Evolutionary conservation across 805 yeast genomes (phyloP).

Genomic region (Cyberlindnera euphorbiiphila): DNA sequence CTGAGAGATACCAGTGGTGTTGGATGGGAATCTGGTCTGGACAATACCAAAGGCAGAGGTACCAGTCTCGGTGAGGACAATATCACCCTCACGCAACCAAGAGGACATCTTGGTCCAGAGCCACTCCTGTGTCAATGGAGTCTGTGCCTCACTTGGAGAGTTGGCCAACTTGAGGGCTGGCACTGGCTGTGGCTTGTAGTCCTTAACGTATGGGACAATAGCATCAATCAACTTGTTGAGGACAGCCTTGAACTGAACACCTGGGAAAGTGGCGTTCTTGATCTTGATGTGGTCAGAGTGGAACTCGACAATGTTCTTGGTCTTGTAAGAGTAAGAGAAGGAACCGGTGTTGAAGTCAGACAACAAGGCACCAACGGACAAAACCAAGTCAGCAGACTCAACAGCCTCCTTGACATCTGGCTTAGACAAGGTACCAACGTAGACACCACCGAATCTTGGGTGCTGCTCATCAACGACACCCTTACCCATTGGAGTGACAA

Average conservation of each 20-base stretch:
- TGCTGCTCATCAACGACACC: conserved; percentile 70
- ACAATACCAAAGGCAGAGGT: conserved; percentile 72
- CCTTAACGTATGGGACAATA: conserved; percentile 36
- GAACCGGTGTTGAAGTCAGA: conserved; percentile 92
- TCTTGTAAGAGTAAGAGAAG: conserved; percentile 69
- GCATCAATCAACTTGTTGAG: conserved; percentile 39
- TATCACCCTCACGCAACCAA: conserved; percentile 64
- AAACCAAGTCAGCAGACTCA: conserved; percentile 68
- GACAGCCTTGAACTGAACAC: conserved; percentile 64
- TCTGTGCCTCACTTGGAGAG: conserved; percentile 40
- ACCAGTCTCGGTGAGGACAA: conserved; percentile 69
- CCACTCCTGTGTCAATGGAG: conserved; percentile 61
- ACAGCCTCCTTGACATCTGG: conserved; percentile 71
- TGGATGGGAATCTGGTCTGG: conserved; percentile 59
- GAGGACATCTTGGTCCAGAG: conserved; percentile 61
- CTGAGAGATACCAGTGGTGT: conserved; percentile 65
- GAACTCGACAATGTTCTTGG: conserved; percentile 73
- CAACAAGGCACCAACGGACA: conserved; percentile 77
- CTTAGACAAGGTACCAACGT: conserved; percentile 75
- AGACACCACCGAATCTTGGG: conserved; percentile 78
- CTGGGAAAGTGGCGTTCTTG: conserved; percentile 65
- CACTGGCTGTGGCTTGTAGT: conserved; percentile 50
- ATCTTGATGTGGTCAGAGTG: conserved; percentile 74
- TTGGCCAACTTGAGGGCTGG: conserved; percentile 48
- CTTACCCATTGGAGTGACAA: conserved; percentile 90